Base-by-base conservation (phyloP, 352 stramenopile genomes). In the Phytophthora ramorum region DNA sequence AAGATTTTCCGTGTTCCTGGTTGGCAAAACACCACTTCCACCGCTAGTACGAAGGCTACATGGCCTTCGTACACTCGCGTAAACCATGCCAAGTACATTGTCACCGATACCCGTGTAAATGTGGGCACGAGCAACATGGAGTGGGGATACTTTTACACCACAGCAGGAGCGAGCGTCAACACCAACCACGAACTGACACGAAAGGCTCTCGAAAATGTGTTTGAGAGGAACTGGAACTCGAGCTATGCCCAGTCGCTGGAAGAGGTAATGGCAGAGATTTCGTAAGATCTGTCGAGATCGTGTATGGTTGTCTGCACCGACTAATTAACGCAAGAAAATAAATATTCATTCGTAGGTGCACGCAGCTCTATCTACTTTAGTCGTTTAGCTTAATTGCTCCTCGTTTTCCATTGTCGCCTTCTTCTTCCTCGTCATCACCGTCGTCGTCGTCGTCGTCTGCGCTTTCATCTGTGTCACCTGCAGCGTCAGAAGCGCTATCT, bases 111-210 rank as follows among this genome's bases (percentile, higher is more conserved):
- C 58, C 84, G 83, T n/a, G 83, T 79, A 28, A 95, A 95, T 62
- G 69, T 95, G n/a, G 85, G 87, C 20, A 94, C 85, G 32, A 94
- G 85, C 61, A 95, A 95, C 69, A 93, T 93, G 83, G 83, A 92
- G 71, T 93, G 87, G 87, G 81, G 83, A 9, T 95, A 95, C 63
- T 95, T 94, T 59, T 90, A 95, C 78, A 90, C 87, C 14, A 94
- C 85, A 10, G 84, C 87, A 19, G 87, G 85, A 16, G 80, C 78
- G 19, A 93, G 83, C 35, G 65, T 95, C 24, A 94, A 95, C 58
- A 92, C 82, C n/a, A 79, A 94, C 58, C 73, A 91, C 63, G 69
- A 83, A 30, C 30, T 62, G 12, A 89, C 78, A 37, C 79, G 83
- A 19, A 44, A 70, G 37, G 65, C 80, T 16, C 78, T 95, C 44